These are phyloP conservation scores for Cytospora chrysosperma DNA, from an alignment of 2,329 filamentous ascomycete species.

Conservation along the genomic window DNA sequence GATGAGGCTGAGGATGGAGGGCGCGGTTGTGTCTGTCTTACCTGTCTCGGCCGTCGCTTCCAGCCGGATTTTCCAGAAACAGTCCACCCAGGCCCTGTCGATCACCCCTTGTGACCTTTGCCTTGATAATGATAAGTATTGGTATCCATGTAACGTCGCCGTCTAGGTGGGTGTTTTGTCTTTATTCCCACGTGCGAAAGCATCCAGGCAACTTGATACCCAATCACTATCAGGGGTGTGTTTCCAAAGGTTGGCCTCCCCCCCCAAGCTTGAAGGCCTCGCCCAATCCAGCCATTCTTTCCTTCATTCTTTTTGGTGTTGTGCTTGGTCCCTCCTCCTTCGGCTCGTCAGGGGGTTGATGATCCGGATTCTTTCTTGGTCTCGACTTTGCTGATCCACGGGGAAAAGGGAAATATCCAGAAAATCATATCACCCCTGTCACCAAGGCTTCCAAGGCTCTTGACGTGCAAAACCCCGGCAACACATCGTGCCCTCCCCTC, in stretches of 20 bases:
- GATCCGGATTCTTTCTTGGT: not conserved
- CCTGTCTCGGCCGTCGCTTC: not conserved
- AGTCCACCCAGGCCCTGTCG: not conserved
- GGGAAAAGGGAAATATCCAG: not conserved
- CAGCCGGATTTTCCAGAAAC: not conserved
- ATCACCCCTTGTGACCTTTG: not conserved
- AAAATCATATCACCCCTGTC: not conserved
- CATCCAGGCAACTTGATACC: not conserved
- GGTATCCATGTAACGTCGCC: not conserved
- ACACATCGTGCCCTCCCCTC: not conserved
- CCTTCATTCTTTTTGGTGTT: not conserved
- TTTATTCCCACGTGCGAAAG: not conserved
- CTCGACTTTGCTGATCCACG: not conserved
- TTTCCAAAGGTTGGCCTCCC: not conserved
- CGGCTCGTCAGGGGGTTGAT: not conserved
- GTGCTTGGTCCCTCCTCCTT: not conserved
- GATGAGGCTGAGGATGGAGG: slow-evolving; percentile 22
- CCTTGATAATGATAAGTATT: not conserved
- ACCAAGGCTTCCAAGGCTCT: not conserved
- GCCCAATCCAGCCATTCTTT: not conserved
- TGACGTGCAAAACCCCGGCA: not conserved
- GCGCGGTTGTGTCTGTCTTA: too few species aligned
- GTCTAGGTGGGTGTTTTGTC: not conserved
- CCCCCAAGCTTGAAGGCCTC: not conserved
- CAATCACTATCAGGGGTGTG: not conserved